Evolutionary conservation across 2,329 filamentous ascomycete genomes (phyloP).

Genomic region (Periconia sp.): DNA sequence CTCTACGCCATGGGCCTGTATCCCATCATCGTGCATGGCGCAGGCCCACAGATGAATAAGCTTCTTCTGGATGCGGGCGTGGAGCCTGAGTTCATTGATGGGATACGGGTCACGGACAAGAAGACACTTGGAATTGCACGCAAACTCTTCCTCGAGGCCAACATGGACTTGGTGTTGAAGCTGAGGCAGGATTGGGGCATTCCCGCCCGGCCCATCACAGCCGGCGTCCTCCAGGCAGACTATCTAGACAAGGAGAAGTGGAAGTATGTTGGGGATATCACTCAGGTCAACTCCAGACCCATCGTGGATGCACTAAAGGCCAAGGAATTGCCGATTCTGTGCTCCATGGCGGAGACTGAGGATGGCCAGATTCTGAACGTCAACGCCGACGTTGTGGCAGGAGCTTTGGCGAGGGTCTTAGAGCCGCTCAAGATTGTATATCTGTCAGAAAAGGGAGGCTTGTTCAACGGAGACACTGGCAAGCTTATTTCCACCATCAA

Average conservation of each 20-base stretch:
- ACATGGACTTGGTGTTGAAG: slow-evolving; percentile 87
- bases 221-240: slow-evolving; percentile 88
- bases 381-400: slow-evolving; percentile 95
- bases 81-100: slow-evolving; percentile 94
- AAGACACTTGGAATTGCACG: slow-evolving; percentile 91
- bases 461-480: slow-evolving; percentile 91
- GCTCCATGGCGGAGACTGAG: slow-evolving; percentile 92
- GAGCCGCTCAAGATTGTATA: slow-evolving; percentile 98
- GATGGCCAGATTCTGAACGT: slow-evolving; percentile 96
- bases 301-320: slow-evolving; percentile 87
- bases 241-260: slow-evolving; percentile 97
- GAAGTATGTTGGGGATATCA: slow-evolving; percentile 94
- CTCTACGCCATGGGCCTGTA: slow-evolving; percentile 94
- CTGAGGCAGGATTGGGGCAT: slow-evolving; percentile 85
- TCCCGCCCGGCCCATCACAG: slow-evolving; percentile 84
- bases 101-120: slow-evolving; percentile 92
- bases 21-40: slow-evolving; percentile 94
- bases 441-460: slow-evolving; percentile 94
- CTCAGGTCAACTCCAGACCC: slow-evolving; percentile 84
- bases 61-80: slow-evolving; percentile 88
- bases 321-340: slow-evolving; percentile 91
- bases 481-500: slow-evolving; percentile 98
- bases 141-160: slow-evolving; percentile 94
- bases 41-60: slow-evolving; percentile 92
- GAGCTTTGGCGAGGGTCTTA: slow-evolving; percentile 85